Conservation (phyloP, 805 yeast genomes). For the Myxozyma nipponensis region DNA sequence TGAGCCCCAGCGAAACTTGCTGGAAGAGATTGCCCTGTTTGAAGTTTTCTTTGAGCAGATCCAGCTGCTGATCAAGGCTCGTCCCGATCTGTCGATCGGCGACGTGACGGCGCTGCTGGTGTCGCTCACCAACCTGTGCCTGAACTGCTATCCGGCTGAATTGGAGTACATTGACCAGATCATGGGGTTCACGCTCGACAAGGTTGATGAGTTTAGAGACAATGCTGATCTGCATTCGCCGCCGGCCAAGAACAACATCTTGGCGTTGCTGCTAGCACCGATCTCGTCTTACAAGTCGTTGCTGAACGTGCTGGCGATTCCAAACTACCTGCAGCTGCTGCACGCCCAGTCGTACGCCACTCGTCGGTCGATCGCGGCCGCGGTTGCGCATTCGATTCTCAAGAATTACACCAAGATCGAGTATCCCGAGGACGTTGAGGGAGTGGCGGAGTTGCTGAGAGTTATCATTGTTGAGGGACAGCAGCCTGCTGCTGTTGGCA, state of each 20-base stretch:
- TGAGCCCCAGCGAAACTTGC: conserved; percentile 20
- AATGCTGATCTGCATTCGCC: conserved; percentile 30
- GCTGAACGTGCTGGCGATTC: conserved; percentile 38
- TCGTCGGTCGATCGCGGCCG: conserved; percentile 56
- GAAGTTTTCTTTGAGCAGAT: conserved; percentile 65
- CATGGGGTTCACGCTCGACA: conserved; percentile 46
- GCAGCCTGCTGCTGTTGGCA: conserved; percentile 19
- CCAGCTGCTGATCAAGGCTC: conserved; percentile 49
- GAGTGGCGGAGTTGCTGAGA: conserved; percentile 55
- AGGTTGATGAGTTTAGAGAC: conserved; percentile 32
- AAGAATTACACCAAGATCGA: conserved; percentile 39
- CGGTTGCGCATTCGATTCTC: conserved; percentile 58
- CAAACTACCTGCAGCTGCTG: conserved; percentile 53
- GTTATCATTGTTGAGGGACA: conserved; percentile 48
- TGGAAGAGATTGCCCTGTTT: conserved; percentile 45
- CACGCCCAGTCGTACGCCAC: conserved; percentile 49
- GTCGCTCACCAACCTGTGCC: conserved; percentile 59
- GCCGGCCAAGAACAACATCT: conserved; percentile 32
- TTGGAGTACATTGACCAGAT: conserved; percentile 58
- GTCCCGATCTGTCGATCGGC: conserved; percentile 63
- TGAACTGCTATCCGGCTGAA: conserved; percentile 63
- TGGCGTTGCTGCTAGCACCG: conserved; percentile 37
- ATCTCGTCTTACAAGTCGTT: conserved; percentile 35
- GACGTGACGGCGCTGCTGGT: conserved; percentile 64
- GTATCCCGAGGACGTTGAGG: conserved; percentile 51